These are phyloP conservation scores for Xerocomus brunneocitrinus DNA, from an alignment of 768 basidiomycete species.

Conservation along the genomic window DNA sequence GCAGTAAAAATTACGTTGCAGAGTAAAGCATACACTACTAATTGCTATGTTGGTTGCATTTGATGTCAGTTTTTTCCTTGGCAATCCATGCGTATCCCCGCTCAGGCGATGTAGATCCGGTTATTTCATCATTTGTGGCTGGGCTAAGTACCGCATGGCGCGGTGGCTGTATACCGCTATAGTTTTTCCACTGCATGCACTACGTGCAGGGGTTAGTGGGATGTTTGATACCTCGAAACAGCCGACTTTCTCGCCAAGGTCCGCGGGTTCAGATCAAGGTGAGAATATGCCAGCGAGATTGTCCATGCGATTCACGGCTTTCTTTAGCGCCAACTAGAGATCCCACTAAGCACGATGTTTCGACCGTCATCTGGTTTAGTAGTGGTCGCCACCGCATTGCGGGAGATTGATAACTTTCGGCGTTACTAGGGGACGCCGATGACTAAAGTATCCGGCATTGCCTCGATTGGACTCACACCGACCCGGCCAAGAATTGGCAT, in stretches of 20 bases:
- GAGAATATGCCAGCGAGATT: not conserved
- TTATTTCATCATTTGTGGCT: not conserved
- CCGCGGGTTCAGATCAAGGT: not conserved
- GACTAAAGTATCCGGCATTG: not conserved
- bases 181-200: not conserved
- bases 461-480: not conserved
- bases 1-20: slow-evolving; percentile 7
- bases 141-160: not conserved
- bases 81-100: slow-evolving; percentile 30
- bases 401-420: not conserved
- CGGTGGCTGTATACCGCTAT: not conserved
- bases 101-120: slow-evolving; percentile 16
- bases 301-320: not conserved
- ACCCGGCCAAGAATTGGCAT: not conserved
- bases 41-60: slow-evolving; percentile 22
- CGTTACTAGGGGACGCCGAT: not conserved
- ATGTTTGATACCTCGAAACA: not conserved
- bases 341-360: not conserved
- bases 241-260: not conserved
- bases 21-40: slow-evolving; percentile 13
- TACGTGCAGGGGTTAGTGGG: not conserved
- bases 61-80: not conserved
- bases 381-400: not conserved
- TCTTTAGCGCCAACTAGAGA: not conserved
- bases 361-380: slow-evolving; percentile 1